Evolutionary conservation across 2,329 filamentous ascomycete species (phyloP), one percentile per base, ranked within the genome.

Genomic region (Aspergillus piperis): DNA sequence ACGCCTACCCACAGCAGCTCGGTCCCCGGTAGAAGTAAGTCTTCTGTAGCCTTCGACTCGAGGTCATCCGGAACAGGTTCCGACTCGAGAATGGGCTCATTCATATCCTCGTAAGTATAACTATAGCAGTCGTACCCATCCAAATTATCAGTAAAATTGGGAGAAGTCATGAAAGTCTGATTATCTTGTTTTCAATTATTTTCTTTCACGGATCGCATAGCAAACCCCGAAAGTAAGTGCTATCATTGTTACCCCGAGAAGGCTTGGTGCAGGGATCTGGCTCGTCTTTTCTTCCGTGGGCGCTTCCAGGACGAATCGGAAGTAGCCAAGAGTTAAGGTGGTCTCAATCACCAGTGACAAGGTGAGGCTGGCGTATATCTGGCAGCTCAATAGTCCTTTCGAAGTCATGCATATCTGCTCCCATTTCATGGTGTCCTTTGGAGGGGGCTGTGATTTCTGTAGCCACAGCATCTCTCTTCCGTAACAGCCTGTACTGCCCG

Each of bases 321-420:
- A 27, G 15, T n/a, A 8, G 25, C 47, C 47, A 49, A n/a, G 47
- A 25, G 15, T 27, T 17, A 13, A 19, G 41, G 23, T 48, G 44
- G 44, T 48, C 23, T 49, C 47, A 25, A 49, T 17, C 13, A 27
- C 27, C 47, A 30, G 8, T n/a, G 23, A 49, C 8, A n/a, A 49
- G 41, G 41, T 21, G 17, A 49, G 47, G 25, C 47, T 50, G 47
- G 47, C 23, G 47, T 50, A 50, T 50, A 50, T 50, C 47, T 27
- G 27, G 15, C 47, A 50, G 15, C 17, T 30, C n/a, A 30, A 17
- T 30, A 17, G 47, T 27, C 47, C 11, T 8, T n/a, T 10, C 19
- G 19, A 8, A 30, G 21, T 17, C 23, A 15, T 32, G 25, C 47
- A 27, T 50, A 32, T 27, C 30, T 50, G 25, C 25, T 17, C 15